Conservation (phyloP, 2,329 filamentous ascomycete genomes). For the Niveomyces coronatus region DNA sequence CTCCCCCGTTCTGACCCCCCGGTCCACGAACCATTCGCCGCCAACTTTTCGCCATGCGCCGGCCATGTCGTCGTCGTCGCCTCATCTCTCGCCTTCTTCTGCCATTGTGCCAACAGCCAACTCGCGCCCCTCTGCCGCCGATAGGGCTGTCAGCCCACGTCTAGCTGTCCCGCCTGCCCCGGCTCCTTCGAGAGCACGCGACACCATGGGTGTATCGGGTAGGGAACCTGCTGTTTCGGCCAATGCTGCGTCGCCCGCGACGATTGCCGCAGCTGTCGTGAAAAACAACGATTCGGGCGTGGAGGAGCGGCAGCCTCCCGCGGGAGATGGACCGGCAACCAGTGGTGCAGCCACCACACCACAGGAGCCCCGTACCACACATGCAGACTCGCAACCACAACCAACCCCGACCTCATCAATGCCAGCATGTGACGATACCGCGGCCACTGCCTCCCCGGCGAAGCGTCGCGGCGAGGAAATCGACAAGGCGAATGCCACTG, state of each 20-base stretch:
- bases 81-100: constrained; percentile 2
- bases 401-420: not conserved
- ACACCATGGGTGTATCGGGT: no score
- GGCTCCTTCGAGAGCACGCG: no score
- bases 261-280: not conserved
- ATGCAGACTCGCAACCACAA: not conserved
- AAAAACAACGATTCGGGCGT: no score
- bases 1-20: constrained; percentile 8
- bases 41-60: constrained; percentile 10
- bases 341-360: not conserved
- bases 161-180: not conserved
- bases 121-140: not conserved
- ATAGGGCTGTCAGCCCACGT: not conserved
- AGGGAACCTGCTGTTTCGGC: not conserved
- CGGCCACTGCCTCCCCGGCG: constrained; percentile 1
- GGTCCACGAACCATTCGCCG: constrained; percentile 7
- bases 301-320: no score
- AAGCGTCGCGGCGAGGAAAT: constrained; percentile 7
- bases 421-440: not conserved
- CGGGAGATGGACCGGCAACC: not conserved
- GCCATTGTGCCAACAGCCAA: not conserved
- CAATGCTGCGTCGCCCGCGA: not conserved
- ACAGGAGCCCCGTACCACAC: not conserved
- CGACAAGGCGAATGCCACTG: not conserved
- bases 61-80: constrained; percentile 2